Percentiles rank a stretch among this genome's conserved stretches.
Conservation (phyloP, 1,139 yeast genomes). For the Pichia inconspicua region DNA sequence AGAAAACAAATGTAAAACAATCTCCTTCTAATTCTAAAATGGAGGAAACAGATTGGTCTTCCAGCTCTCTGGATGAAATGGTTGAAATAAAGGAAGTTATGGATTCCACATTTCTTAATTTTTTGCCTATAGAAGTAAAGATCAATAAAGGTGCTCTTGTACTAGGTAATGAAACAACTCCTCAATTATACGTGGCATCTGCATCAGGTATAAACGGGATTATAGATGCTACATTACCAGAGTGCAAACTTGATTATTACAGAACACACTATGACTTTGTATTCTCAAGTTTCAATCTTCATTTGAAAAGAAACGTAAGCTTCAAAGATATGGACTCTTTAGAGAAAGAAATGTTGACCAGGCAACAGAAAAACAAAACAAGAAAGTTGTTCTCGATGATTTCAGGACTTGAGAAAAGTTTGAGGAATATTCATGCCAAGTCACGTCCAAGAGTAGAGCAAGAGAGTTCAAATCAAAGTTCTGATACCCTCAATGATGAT, state of each 20-base stretch:
- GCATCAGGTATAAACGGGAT: conserved; percentile 50
- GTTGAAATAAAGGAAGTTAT: conserved; percentile 4
- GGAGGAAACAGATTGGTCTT: neutral
- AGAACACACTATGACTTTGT: conserved; percentile 38
- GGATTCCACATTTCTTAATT: conserved; percentile 17
- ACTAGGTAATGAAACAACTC: conserved; percentile 72
- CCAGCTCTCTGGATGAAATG: neutral
- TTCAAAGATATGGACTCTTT: conserved; percentile 29
- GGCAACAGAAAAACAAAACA: conserved; percentile 3
- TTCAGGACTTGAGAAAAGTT: conserved; percentile 7
- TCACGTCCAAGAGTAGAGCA: neutral
- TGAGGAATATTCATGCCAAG: neutral
- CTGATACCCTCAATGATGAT: neutral
- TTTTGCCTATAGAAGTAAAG: conserved; percentile 29
- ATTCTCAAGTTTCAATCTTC: conserved; percentile 45
- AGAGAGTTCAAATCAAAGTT: neutral
- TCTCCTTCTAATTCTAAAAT: neutral
- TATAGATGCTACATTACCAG: conserved; percentile 49
- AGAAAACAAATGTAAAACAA: neutral
- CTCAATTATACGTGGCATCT: conserved; percentile 60
- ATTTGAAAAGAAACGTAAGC: conserved; percentile 62
- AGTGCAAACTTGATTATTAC: conserved; percentile 47
- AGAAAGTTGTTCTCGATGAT: conserved; percentile 6
- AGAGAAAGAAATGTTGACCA: conserved; percentile 4
- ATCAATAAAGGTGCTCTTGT: conserved; percentile 61